phyloP scores from a whole-genome alignment of 1,284 basidiomycete genomes.

The Ceratobasidium theobromae region DNA sequence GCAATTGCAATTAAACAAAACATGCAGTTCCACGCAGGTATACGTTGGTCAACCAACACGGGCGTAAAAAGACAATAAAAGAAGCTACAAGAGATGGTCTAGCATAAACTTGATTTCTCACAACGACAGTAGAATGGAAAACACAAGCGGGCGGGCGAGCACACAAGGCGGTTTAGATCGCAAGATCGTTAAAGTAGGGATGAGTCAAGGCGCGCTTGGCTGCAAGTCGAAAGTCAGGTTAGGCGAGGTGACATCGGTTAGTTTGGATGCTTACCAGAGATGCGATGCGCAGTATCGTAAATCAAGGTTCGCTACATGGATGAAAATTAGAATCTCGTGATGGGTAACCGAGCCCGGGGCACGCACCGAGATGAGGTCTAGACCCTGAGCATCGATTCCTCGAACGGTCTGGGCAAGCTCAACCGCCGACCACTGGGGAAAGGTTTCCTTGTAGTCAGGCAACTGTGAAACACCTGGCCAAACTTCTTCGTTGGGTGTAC shows the following conservation, averaged over 20 bases:
- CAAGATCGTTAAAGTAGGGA: constrained; percentile 68
- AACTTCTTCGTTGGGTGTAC: constrained; percentile 88
- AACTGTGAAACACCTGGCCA: constrained; percentile 92
- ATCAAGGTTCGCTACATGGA: constrained; percentile 74
- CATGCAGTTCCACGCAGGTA: not conserved
- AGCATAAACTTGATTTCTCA: too few species aligned
- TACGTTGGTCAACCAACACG: not conserved
- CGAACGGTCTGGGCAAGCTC: constrained; percentile 46
- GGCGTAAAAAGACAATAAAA: constrained; percentile 7
- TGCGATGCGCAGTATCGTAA: constrained; percentile 92
- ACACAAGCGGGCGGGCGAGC: not conserved
- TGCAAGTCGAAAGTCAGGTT: constrained; percentile 40
- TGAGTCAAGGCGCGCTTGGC: constrained; percentile 85
- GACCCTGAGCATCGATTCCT: constrained; percentile 53
- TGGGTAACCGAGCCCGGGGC: not conserved
- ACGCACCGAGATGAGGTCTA: constrained; percentile 75
- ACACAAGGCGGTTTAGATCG: constrained; percentile 1
- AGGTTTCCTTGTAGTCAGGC: constrained; percentile 95
- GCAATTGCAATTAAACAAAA: not conserved
- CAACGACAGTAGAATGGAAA: too few species aligned
- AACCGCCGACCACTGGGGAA: constrained; percentile 82
- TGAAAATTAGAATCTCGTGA: constrained; percentile 37
- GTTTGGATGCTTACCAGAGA: constrained; percentile 64
- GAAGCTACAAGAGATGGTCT: not conserved
- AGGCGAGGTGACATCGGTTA: not conserved